These are phyloP conservation scores for Ceriops tagal DNA, from an alignment of 345 rosid species.

Conservation along the genomic window DNA sequence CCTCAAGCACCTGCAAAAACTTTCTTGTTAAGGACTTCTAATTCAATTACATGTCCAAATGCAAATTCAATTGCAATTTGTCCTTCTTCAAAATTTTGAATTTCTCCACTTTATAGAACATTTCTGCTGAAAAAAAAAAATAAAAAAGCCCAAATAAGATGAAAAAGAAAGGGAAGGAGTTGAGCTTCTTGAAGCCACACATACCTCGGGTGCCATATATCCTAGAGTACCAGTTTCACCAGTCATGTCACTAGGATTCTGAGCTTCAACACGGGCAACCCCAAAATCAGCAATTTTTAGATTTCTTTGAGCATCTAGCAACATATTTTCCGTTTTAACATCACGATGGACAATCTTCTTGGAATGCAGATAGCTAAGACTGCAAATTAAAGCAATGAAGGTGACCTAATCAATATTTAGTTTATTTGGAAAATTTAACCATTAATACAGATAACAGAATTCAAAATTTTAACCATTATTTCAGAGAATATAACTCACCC, in stretches of 20 bases:
- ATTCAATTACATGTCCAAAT: background rate
- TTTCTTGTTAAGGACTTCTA: slow-evolving; percentile 6
- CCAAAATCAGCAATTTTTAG: slow-evolving; percentile 97
- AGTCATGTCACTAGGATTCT: slow-evolving; percentile 89
- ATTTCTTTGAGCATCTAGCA: slow-evolving; percentile 53
- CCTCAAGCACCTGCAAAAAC: slow-evolving; percentile 66
- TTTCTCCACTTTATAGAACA: too few relatives aligned
- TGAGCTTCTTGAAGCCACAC: slow-evolving; percentile 2
- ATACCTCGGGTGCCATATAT: slow-evolving; percentile 99
- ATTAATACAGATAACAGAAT: background rate
- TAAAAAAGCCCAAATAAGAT: background rate
- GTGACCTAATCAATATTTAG: background rate
- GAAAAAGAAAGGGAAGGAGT: too few relatives aligned
- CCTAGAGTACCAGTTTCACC: slow-evolving; percentile 97
- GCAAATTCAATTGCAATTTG: background rate
- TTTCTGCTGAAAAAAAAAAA: too few relatives aligned
- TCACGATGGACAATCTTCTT: slow-evolving; percentile 92
- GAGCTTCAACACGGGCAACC: slow-evolving; percentile 97
- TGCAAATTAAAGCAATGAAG: slow-evolving; percentile 32
- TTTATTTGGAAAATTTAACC: background rate
- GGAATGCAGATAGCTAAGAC: slow-evolving; percentile 85
- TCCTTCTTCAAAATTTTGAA: background rate
- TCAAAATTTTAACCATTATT: background rate
- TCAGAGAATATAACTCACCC: slow-evolving; percentile 47
- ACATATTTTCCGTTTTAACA: slow-evolving; percentile 92